Base-by-base conservation (phyloP, 75 land plant genomes). In the Cryptomeria japonica region DNA sequence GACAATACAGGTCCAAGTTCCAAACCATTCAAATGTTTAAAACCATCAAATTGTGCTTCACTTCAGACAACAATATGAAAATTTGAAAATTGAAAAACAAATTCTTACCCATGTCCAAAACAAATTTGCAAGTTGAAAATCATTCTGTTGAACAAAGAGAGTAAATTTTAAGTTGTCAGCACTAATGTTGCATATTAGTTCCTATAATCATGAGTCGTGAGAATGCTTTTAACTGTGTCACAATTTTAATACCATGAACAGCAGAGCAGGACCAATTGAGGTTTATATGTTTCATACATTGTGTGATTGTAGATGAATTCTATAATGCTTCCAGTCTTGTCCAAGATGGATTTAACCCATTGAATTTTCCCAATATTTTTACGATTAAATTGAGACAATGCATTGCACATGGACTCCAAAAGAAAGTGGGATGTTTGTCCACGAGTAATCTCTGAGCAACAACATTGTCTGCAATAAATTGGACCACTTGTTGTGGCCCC, bases 221-320 rank as follows among this genome's bases (percentile, higher is more conserved):
- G n/a, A 34, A 83, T 22, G 58, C 28, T 11, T 87, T 13, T 12
- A 86, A n/a, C n/a, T n/a, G 22, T 36, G 55, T 61, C 14, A 55
- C 41, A 39, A 34, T 18, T 49, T 61, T 14, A n/a, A 37, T 86
- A 96, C 98, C 98, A 90, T 91, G 90, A 97, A 97, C 56, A 97
- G 92, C 39, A 93, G 49, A 84, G 91, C 56, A 97, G 94, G 38
- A 97, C 41, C 56, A 97, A 47, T 44, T 82, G 73, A 3, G 99
- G 99, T 58, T n/a, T n/a, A n/a, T n/a, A n/a, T n/a, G n/a, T n/a
- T n/a, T n/a, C n/a, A n/a, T n/a, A n/a, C n/a, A n/a, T n/a, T n/a
- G n/a, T n/a, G n/a, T n/a, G n/a, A n/a, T n/a, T n/a, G n/a, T n/a
- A n/a, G n/a, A n/a, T n/a, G n/a, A n/a, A n/a, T n/a, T n/a, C n/a